phyloP scores from a whole-genome alignment of 805 yeast genomes.

The Ogataea philodendri region DNA sequence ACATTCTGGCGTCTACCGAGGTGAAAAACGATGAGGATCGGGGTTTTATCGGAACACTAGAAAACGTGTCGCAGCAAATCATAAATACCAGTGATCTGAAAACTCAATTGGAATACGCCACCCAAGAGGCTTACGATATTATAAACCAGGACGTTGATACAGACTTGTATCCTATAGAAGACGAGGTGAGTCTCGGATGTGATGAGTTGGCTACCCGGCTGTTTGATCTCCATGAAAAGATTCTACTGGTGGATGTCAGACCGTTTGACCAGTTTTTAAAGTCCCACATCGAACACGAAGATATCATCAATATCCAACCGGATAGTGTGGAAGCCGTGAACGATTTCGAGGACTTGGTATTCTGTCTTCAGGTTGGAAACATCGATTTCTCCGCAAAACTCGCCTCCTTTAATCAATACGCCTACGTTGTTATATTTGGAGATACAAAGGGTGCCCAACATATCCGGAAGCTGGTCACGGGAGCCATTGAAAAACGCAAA shows the following conservation, averaged over 20 bases:
- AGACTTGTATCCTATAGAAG: conserved; percentile 19
- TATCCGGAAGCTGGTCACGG: conserved; percentile 23
- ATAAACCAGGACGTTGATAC: conserved; percentile 2
- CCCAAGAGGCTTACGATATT: conserved; percentile 13
- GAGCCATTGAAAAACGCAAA: conserved; percentile 13
- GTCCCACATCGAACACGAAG: conserved; percentile 38
- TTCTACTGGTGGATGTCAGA: conserved; percentile 41
- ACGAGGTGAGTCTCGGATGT: conserved; percentile 8
- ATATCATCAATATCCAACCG: conserved; percentile 43
- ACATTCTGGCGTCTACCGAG: conserved; percentile 14
- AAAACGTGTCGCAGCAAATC: conserved; percentile 13
- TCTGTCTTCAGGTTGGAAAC: conserved; percentile 32
- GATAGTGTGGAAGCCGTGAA: conserved; percentile 18
- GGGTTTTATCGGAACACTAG: conserved; percentile 16
- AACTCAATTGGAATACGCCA: conserved; percentile 17
- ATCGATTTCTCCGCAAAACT: conserved; percentile 34
- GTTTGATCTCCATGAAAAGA: conserved; percentile 11
- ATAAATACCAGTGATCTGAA: conserved; percentile 12
- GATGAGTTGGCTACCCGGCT: conserved; percentile 16
- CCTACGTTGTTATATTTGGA: conserved; percentile 39
- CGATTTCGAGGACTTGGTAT: conserved; percentile 21
- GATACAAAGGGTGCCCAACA: conserved; percentile 32
- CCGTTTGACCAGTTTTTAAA: conserved; percentile 31
- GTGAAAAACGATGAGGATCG: conserved; percentile 18
- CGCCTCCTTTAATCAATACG: conserved; percentile 32